Evolutionary conservation across 768 basidiomycete genomes (phyloP).

Genomic region (Trametes maxima): DNA sequence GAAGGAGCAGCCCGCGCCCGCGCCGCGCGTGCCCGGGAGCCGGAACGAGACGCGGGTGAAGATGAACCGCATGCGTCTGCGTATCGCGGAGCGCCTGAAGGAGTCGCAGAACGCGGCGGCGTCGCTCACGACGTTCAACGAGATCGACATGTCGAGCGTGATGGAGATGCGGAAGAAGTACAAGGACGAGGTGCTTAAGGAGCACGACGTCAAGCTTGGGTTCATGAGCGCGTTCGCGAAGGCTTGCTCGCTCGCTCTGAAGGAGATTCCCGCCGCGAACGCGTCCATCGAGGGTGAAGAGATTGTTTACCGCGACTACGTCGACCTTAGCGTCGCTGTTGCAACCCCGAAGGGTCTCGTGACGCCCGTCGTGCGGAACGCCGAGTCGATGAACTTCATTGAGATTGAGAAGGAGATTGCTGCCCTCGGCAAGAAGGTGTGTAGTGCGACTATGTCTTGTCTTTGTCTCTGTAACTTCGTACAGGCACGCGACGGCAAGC

Average conservation of each 20-base stretch:
- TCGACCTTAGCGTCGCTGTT: conserved; percentile 94
- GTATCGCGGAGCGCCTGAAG: conserved; percentile 97
- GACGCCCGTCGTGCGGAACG: conserved; percentile 93
- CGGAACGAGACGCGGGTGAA: conserved; percentile 93
- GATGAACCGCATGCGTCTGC: conserved; percentile 98
- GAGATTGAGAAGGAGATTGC: conserved; percentile 95
- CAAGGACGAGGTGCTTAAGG: conserved; percentile 90
- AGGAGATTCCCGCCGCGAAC: conserved; percentile 93
- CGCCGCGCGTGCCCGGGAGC: conserved; percentile 48
- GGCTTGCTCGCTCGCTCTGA: conserved; percentile 79
- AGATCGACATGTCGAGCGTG: conserved; percentile 97
- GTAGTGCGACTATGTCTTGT: conserved; percentile 1
- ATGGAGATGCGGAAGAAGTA: conserved; percentile 92
- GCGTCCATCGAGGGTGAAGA: conserved; percentile 93
- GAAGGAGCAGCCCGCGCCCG: conserved; percentile 33
- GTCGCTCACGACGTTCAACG: conserved; percentile 97
- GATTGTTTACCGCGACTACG: conserved; percentile 90
- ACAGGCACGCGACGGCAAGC: conserved; percentile 86
- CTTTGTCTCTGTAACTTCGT: background rate
- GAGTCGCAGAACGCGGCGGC: conserved; percentile 97
- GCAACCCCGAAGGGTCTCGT: conserved; percentile 98
- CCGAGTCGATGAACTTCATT: conserved; percentile 82
- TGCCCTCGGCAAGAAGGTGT: conserved; percentile 84
- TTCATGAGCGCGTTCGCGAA: conserved; percentile 98
- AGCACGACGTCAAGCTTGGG: conserved; percentile 93